Evolutionary conservation across 495 filamentous ascomycete species (phyloP).

Genomic region (Penicillium paxilli): DNA sequence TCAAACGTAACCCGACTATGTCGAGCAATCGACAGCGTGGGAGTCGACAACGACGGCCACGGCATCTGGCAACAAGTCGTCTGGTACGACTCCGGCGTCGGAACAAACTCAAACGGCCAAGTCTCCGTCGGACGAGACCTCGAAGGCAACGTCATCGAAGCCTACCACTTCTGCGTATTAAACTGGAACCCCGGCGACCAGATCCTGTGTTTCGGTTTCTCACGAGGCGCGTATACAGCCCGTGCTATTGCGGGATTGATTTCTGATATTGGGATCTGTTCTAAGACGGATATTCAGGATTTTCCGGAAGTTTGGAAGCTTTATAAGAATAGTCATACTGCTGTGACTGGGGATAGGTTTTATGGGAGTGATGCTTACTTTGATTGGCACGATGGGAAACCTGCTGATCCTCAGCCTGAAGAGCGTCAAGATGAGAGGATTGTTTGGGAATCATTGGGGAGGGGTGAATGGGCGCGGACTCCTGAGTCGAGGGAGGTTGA

Average conservation of each 20-base stretch:
- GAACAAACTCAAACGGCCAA: conserved; percentile 7
- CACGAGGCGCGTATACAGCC: conserved; percentile 57
- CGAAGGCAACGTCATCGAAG: conserved; percentile 11
- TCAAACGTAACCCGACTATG: conserved; percentile 20
- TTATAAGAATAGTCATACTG: conserved; percentile 33
- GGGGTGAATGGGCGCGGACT: conserved; percentile 17
- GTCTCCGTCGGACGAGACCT: conserved; percentile 8
- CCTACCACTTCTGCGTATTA: conserved; percentile 15
- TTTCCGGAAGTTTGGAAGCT: conserved; percentile 46
- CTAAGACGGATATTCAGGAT: conserved; percentile 35
- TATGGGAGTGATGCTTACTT: conserved; percentile 7
- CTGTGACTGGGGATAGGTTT: conserved; percentile 15
- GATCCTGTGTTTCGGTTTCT: conserved; percentile 61
- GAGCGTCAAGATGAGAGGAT: not conserved
- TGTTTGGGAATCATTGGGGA: not conserved
- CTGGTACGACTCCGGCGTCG: conserved; percentile 18
- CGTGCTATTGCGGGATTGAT: conserved; percentile 55
- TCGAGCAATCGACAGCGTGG: conserved; percentile 9
- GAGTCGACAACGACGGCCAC: conserved; percentile 1
- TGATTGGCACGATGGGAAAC: conserved; percentile 5
- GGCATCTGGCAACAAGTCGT: conserved; percentile 17
- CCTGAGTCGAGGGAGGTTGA: conserved; percentile 35
- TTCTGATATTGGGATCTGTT: conserved; percentile 45
- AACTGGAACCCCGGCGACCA: conserved; percentile 54
- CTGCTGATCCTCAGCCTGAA: conserved; percentile 10